A percentile compares a stretch with the other conserved stretches of the same genome.
phyloP scores from a whole-genome alignment of 306 rosid species.

The Corylus americana region DNA sequence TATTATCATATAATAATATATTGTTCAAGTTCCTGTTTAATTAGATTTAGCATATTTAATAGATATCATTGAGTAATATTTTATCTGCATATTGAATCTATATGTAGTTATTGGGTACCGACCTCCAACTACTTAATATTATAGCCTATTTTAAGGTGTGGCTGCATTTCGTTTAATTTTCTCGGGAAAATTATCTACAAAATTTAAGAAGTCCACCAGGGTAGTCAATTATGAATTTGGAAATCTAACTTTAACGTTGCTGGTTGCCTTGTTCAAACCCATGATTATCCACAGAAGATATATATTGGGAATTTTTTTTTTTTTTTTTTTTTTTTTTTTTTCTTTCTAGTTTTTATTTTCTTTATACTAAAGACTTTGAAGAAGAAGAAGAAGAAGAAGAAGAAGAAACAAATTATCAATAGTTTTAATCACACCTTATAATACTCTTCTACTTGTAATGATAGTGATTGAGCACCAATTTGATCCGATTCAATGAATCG shows the following conservation, averaged over 20 bases:
- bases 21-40: too few relatives aligned
- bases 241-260: not conserved
- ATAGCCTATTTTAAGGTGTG: not conserved
- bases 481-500: constrained; percentile 28
- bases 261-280: not conserved
- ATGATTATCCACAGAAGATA: not conserved
- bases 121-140: not conserved
- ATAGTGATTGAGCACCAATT: not conserved
- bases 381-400: not conserved
- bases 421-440: not conserved
- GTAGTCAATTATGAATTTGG: not conserved
- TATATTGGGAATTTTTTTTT: too few relatives aligned
- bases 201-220: not conserved
- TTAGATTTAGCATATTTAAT: too few relatives aligned
- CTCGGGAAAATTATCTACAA: not conserved
- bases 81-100: not conserved
- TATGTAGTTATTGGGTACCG: not conserved
- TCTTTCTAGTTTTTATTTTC: not conserved
- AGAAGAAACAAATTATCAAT: not conserved
- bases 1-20: too few relatives aligned
- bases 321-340: too few relatives aligned
- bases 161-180: not conserved
- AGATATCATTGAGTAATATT: not conserved
- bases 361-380: not conserved
- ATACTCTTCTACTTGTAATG: not conserved